A percentile compares a stretch with the other conserved stretches of the same genome.
phyloP scores from a whole-genome alignment of 495 filamentous ascomycete genomes.

The Aspergillus campestris region DNA sequence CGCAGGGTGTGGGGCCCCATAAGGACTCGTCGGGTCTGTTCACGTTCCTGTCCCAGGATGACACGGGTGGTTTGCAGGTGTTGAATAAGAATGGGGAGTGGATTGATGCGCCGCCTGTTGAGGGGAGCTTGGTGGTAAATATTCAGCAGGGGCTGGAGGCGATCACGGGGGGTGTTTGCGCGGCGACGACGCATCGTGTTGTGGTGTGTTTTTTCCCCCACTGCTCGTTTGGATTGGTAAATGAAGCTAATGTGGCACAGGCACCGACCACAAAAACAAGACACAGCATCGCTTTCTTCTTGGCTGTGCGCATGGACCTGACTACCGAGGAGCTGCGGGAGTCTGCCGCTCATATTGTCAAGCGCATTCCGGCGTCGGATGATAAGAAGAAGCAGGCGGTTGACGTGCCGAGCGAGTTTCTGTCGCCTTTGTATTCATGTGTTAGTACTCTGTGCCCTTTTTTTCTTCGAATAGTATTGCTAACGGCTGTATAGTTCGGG shows the following conservation, averaged over 20 bases:
- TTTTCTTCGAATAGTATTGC: not conserved
- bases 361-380: slow-evolving; percentile 25
- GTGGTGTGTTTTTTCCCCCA: slow-evolving; percentile 17
- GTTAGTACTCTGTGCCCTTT: slow-evolving; percentile 15
- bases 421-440: slow-evolving; percentile 33
- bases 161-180: slow-evolving; percentile 78
- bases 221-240: slow-evolving; percentile 20
- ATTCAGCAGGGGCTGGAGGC: slow-evolving; percentile 85
- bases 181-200: slow-evolving; percentile 79
- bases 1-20: slow-evolving; percentile 76
- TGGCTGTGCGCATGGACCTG: slow-evolving; percentile 74
- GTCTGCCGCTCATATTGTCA: slow-evolving; percentile 31
- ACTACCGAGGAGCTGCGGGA: slow-evolving; percentile 49
- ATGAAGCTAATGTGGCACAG: slow-evolving; percentile 7
- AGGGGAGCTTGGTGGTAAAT: slow-evolving; percentile 46
- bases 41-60: slow-evolving; percentile 47
- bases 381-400: slow-evolving; percentile 30
- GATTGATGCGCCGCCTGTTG: slow-evolving; percentile 40
- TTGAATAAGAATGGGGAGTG: slow-evolving; percentile 41
- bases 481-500: slow-evolving; percentile 26
- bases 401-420: slow-evolving; percentile 36
- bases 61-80: slow-evolving; percentile 41
- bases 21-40: slow-evolving; percentile 73
- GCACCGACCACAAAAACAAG: slow-evolving; percentile 42
- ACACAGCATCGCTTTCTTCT: slow-evolving; percentile 85